These are phyloP conservation scores for Schoenoplectus tabernaemontani DNA, from an alignment of 202 grass and related monocot genomes.

Conservation along the genomic window DNA sequence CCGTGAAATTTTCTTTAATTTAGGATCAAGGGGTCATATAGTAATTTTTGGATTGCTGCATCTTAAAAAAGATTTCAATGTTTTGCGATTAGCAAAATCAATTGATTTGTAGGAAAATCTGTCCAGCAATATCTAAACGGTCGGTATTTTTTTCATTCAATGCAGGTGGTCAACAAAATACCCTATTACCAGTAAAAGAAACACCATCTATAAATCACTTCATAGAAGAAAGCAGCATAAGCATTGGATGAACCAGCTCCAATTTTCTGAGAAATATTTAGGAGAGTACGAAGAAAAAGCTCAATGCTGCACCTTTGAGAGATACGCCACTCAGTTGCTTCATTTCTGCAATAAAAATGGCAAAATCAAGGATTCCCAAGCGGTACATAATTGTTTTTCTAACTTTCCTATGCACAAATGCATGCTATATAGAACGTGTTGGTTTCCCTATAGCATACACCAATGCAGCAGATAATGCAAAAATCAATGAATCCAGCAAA, in stretches of 20 bases:
- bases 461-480: slow-evolving; percentile 36
- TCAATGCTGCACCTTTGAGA: background rate
- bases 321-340: background rate
- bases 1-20: background rate
- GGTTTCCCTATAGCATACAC: slow-evolving; percentile 98
- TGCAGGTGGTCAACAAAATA: slow-evolving; percentile 7
- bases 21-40: background rate
- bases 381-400: slow-evolving; percentile 77
- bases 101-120: background rate
- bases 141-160: background rate
- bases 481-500: slow-evolving; percentile 72
- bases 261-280: background rate
- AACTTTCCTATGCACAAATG: slow-evolving; percentile 91
- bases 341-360: slow-evolving; percentile 16
- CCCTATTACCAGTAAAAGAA: background rate
- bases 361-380: slow-evolving; percentile 54
- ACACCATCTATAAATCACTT: background rate
- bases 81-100: background rate
- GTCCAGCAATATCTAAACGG: background rate
- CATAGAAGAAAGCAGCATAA: background rate
- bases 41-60: background rate
- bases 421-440: slow-evolving; percentile 81
- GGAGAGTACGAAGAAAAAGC: background rate
- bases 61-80: background rate
- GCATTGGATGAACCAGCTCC: slow-evolving; percentile 16